Conservation (phyloP, 2,329 filamentous ascomycete species). For the Aspergillus pseudonomiae region DNA sequence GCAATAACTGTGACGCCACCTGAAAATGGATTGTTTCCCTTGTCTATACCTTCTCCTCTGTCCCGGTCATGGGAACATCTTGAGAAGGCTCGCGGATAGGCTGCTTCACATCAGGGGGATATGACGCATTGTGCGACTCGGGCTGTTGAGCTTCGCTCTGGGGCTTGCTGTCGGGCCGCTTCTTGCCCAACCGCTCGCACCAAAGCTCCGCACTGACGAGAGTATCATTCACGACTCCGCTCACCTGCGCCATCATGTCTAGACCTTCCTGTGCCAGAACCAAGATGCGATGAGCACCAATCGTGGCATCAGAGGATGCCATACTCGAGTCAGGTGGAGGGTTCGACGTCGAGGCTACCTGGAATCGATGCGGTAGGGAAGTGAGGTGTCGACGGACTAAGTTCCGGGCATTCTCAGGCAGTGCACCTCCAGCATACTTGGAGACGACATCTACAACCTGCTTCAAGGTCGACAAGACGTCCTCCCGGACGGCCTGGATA, state of each 20-base stretch:
- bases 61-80: slow-evolving; percentile 42
- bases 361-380: slow-evolving; percentile 81
- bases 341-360: slow-evolving; percentile 64
- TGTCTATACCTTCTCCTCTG: slow-evolving; percentile 34
- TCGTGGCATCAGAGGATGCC: slow-evolving; percentile 50
- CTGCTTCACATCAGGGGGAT: slow-evolving; percentile 34
- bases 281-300: slow-evolving; percentile 73
- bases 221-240: slow-evolving; percentile 82
- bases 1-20: not conserved
- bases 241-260: slow-evolving; percentile 93
- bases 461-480: slow-evolving; percentile 78
- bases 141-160: slow-evolving; percentile 24
- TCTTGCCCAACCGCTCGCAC: slow-evolving; percentile 74
- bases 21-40: not conserved
- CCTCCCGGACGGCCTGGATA: slow-evolving; percentile 69
- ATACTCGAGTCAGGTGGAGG: slow-evolving; percentile 36
- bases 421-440: slow-evolving; percentile 84
- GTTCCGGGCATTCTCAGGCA: slow-evolving; percentile 83
- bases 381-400: slow-evolving; percentile 84
- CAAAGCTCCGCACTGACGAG: slow-evolving; percentile 89
- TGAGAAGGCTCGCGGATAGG: slow-evolving; percentile 24
- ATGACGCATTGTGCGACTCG: slow-evolving; percentile 19
- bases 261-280: slow-evolving; percentile 87
- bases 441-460: slow-evolving; percentile 83
- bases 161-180: slow-evolving; percentile 36